Base-by-base conservation (phyloP, 129 eudicot genomes). In the Arctium minus region DNA sequence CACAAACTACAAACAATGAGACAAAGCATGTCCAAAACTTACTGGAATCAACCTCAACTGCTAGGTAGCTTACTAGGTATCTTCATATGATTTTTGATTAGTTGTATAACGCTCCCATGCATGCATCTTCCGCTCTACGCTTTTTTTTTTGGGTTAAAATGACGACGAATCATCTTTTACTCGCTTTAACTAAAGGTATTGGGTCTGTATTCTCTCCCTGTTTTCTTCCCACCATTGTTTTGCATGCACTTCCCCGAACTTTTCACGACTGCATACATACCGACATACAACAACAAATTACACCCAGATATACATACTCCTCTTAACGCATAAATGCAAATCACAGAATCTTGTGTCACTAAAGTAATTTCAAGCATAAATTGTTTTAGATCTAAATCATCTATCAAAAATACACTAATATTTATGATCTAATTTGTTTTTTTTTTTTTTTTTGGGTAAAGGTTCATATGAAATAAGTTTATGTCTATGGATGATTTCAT, bases 211-310 rank as follows among this genome's bases (percentile, higher is more conserved):
- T 85, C 97, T 91, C 56, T 96, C 99, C 88, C 97, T 82, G 92
- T 96, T 96, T 81, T 89, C 89, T 79, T 96, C 99, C 99, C 99
- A 96, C 99, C 99, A 96, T 6, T 17, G 79, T 91, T 96, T 96
- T 8, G 99, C 99, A 67, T 93, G 81, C 81, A 84, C 92, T 82
- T 95, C 98, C 30, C 97, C 98, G 65, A 95, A 95, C 80, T 85
- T 91, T 72, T 95, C 98, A 2, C 98, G 98, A 75, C 98, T 95
- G 93, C 77, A 15, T 36, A 22, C 9, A 46, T 10, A 4, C 56
- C 7, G 1, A 46, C 50, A 44, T 44, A 78, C 44, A 65, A 73
- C 38, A 17, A 37, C 5, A 48, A 44, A 75, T 80, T 50, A 80
- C 22, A 79, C n/a, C 9, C 6, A 40, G 46, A 0, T 40, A 40